Evolutionary conservation across 2,329 filamentous ascomycete species (phyloP).

Genomic region (Ascochyta pisi): DNA sequence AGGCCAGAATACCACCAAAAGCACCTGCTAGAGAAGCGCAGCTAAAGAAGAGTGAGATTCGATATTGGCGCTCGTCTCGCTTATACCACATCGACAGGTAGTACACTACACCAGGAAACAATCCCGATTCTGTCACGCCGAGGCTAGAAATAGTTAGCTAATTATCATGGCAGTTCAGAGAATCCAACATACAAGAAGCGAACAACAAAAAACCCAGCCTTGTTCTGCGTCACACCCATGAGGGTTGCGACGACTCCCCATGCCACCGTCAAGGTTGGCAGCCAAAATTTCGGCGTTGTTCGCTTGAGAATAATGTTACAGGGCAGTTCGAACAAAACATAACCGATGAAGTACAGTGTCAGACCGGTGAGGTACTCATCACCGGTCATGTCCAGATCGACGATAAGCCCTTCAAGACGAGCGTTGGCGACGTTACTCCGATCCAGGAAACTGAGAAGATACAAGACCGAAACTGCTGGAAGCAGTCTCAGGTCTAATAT

Average conservation of each 20-base stretch:
- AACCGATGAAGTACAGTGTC: constrained; percentile 69
- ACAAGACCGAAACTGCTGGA: constrained; percentile 52
- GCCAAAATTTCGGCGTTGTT: constrained; percentile 60
- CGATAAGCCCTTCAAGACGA: constrained; percentile 47
- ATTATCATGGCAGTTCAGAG: neutral
- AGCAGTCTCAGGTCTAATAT: constrained; percentile 58
- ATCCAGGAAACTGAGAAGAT: constrained; percentile 50
- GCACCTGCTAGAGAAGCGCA: constrained; percentile 65
- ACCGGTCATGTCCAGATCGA: constrained; percentile 44
- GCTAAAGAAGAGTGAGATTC: constrained; percentile 67
- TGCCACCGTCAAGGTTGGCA: constrained; percentile 56
- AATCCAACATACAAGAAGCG: constrained; percentile 53
- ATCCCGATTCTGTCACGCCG: constrained; percentile 45
- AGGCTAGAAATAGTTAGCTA: constrained; percentile 28
- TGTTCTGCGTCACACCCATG: constrained; percentile 58
- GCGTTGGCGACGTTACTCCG: constrained; percentile 56
- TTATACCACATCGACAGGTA: constrained; percentile 71
- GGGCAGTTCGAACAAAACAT: constrained; percentile 57
- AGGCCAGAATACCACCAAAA: constrained; percentile 67
- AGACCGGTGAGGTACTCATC: constrained; percentile 69
- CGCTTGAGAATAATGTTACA: constrained; percentile 56
- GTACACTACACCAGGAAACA: constrained; percentile 56
- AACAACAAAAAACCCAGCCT: constrained; percentile 54
- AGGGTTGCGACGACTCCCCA: constrained; percentile 60
- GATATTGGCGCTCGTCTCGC: constrained; percentile 63